Conservation (phyloP, 2,329 filamentous ascomycete genomes). For the Ophiostoma piceae region DNA sequence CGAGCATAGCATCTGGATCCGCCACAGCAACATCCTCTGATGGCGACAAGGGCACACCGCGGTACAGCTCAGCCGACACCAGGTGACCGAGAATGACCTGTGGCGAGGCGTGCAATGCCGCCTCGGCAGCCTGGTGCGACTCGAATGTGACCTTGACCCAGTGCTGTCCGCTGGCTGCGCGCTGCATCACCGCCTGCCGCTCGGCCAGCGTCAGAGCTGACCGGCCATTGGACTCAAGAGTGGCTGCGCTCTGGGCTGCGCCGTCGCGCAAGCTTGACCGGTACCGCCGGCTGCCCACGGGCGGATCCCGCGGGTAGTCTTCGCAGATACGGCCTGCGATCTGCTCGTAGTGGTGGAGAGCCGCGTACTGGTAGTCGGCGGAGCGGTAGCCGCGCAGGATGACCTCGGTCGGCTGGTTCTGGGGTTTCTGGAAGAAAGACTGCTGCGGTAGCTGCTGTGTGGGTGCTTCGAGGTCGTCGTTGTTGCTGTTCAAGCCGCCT, state of each 20-base stretch:
- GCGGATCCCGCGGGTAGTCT: slow-evolving; percentile 85
- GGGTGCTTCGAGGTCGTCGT: slow-evolving; percentile 29
- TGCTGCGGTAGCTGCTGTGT: slow-evolving; percentile 16
- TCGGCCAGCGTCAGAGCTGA: slow-evolving; percentile 64
- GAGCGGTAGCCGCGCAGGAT: slow-evolving; percentile 76
- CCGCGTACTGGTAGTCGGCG: slow-evolving; percentile 68
- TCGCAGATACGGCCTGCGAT: slow-evolving; percentile 84
- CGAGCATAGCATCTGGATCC: slow-evolving; percentile 40
- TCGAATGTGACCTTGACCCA: slow-evolving; percentile 90
- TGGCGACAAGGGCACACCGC: slow-evolving; percentile 54
- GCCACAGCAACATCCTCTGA: slow-evolving; percentile 59
- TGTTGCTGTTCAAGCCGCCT: slow-evolving; percentile 17
- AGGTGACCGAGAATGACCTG: slow-evolving; percentile 65
- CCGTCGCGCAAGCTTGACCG: slow-evolving; percentile 69
- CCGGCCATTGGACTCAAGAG: slow-evolving; percentile 39
- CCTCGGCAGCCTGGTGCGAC: slow-evolving; percentile 63
- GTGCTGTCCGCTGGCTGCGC: slow-evolving; percentile 75
- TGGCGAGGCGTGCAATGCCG: slow-evolving; percentile 64
- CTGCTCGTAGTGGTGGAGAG: slow-evolving; percentile 81
- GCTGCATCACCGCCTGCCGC: slow-evolving; percentile 66
- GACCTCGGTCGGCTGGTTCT: slow-evolving; percentile 58
- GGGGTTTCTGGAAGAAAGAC: slow-evolving; percentile 28
- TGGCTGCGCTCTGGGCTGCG: slow-evolving; percentile 48
- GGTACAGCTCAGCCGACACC: slow-evolving; percentile 66
- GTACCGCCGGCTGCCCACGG: slow-evolving; percentile 62